Percentiles rank a stretch among this genome's conserved stretches.
phyloP scores from a whole-genome alignment of 2,329 filamentous ascomycete genomes.

The Nothophaeocryptopus gaeumannii region DNA sequence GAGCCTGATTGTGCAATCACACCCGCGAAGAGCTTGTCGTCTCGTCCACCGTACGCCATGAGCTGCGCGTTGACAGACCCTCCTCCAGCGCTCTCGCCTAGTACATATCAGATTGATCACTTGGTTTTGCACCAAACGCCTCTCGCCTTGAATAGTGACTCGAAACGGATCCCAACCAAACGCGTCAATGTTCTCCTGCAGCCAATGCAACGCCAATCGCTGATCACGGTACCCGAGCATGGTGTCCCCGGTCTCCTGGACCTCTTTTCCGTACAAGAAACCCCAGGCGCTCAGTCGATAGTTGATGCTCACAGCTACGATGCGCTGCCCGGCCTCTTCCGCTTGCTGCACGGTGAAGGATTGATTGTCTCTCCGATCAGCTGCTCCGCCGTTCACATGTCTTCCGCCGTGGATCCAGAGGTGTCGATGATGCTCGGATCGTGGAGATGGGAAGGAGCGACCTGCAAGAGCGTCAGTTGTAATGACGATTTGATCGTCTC shows the following conservation, averaged over 20 bases:
- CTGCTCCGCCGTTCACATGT: conserved; percentile 22
- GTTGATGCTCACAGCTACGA: conserved; percentile 60
- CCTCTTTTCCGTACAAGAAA: conserved; percentile 59
- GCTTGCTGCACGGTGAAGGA: conserved; percentile 31
- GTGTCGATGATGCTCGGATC: no score
- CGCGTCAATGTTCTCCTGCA: conserved; percentile 34
- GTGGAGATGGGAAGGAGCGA: no score
- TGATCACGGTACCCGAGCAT: conserved; percentile 38
- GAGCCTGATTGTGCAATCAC: conserved; percentile 52
- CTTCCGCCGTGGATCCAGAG: conserved; percentile 28
- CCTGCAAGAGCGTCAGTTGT: no score
- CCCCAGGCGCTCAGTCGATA: conserved; percentile 66
- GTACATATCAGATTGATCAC: no score
- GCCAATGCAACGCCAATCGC: conserved; percentile 43
- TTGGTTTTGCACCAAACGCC: no score
- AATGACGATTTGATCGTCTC: no score
- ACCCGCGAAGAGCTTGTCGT: conserved; percentile 54
- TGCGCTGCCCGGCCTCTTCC: conserved; percentile 28
- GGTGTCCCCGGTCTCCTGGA: conserved; percentile 53
- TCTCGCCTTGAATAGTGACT: conserved; percentile 28
- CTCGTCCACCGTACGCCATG: conserved; percentile 53
- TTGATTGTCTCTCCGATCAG: conserved; percentile 29
- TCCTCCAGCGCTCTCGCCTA: conserved; percentile 30
- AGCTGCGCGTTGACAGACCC: conserved; percentile 52
- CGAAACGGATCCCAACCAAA: conserved; percentile 29